phyloP scores from a whole-genome alignment of 257 asterid species.

The Capsicum pubescens region DNA sequence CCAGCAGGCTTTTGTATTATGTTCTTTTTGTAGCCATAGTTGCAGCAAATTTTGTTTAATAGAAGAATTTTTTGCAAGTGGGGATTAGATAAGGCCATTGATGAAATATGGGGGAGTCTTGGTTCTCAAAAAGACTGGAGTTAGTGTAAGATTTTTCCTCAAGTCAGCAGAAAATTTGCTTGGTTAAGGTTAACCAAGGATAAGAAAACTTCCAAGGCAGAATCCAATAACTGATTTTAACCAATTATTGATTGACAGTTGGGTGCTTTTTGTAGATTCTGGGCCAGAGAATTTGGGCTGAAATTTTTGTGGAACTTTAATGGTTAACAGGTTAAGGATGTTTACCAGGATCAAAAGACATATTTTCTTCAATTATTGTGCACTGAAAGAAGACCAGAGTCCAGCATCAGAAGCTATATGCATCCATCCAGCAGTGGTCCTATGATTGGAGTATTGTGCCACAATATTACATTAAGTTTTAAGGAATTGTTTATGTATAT shows the following conservation, averaged over 20 bases:
- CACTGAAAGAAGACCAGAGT: not conserved
- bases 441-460: not conserved
- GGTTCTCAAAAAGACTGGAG: conserved; percentile 24
- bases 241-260: conserved; percentile 39
- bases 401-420: not conserved
- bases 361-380: not conserved
- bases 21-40: conserved; percentile 45
- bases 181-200: conserved; percentile 56
- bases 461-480: too few species aligned
- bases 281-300: not conserved
- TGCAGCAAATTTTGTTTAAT: conserved; percentile 52
- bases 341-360: too few species aligned
- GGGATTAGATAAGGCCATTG: conserved; percentile 70
- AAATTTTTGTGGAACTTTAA: not conserved
- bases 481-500: too few species aligned
- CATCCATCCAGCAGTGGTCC: not conserved
- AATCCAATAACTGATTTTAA: conserved; percentile 60
- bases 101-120: conserved; percentile 28
- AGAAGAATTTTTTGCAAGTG: conserved; percentile 59
- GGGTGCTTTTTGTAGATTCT: not conserved
- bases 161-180: conserved; percentile 34
- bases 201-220: conserved; percentile 46
- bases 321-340: too few species aligned
- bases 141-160: not conserved
- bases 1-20: conserved; percentile 39